These are phyloP conservation scores for Nothopassalora personata DNA, from an alignment of 2,329 filamentous ascomycete genomes.

Conservation along the genomic window DNA sequence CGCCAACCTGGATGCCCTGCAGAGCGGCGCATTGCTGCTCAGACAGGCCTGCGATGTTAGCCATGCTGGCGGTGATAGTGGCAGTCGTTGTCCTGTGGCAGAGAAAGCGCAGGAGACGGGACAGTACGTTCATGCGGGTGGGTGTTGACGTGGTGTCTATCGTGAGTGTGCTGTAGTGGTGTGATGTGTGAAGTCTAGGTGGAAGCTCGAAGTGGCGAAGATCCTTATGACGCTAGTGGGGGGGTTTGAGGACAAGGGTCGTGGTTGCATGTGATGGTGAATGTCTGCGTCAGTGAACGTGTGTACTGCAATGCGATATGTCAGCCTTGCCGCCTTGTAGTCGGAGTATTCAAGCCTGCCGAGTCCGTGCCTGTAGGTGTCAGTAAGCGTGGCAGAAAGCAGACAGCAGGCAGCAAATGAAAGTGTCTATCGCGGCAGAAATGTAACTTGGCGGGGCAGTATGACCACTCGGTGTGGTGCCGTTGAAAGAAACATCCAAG, in stretches of 20 bases:
- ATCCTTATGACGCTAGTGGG: background rate
- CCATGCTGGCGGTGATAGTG: constrained; percentile 6
- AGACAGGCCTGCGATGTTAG: constrained; percentile 15
- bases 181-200: background rate
- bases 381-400: too few species aligned
- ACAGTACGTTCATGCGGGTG: background rate
- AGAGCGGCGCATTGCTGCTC: constrained; percentile 13
- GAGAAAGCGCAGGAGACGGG: background rate
- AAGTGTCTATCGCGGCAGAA: too few species aligned
- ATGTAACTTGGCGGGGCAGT: too few species aligned
- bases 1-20: constrained; percentile 14
- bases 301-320: too few species aligned
- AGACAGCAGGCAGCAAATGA: too few species aligned
- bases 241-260: background rate
- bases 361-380: too few species aligned
- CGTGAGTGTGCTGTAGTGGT: background rate
- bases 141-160: background rate
- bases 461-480: too few species aligned
- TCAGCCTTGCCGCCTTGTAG: too few species aligned
- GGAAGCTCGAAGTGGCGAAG: background rate
- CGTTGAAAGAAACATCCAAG: too few species aligned
- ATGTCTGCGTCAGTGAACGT: too few species aligned
- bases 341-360: too few species aligned
- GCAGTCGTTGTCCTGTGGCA: background rate
- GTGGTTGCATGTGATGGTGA: background rate